Evolutionary conservation across 164 flowering plant species (phyloP).

Genomic region (Nymphaea thermarum): DNA sequence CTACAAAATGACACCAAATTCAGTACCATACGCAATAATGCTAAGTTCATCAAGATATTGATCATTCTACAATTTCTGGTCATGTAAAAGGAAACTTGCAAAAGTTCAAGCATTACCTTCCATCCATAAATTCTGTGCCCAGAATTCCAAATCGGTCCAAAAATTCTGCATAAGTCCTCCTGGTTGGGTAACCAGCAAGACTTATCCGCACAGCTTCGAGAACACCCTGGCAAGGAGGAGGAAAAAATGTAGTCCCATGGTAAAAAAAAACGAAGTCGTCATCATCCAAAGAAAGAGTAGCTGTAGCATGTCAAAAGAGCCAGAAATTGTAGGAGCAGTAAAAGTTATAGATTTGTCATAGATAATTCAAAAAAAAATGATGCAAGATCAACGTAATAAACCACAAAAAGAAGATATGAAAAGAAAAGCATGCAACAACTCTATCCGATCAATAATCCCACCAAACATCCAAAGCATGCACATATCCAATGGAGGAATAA

Average conservation of each 20-base stretch:
- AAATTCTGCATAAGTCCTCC: slow-evolving; percentile 86
- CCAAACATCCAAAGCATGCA: too few species aligned
- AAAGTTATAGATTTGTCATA: too few species aligned
- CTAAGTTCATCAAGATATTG: background rate
- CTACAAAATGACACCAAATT: too few species aligned
- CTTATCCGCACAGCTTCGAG: slow-evolving; percentile 99
- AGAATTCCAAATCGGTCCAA: slow-evolving; percentile 88
- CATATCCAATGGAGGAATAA: too few species aligned
- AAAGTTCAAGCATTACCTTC: slow-evolving; percentile 31
- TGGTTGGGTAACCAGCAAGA: slow-evolving; percentile 95
- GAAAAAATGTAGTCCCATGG: background rate
- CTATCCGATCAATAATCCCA: too few species aligned
- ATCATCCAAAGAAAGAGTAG: background rate
- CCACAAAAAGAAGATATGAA: too few species aligned
- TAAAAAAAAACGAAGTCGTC: background rate
- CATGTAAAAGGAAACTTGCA: background rate
- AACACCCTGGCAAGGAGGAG: slow-evolving; percentile 55
- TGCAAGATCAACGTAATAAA: too few species aligned
- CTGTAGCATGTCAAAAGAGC: too few species aligned
- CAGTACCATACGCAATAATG: too few species aligned
- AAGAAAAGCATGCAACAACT: too few species aligned
- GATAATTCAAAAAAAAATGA: too few species aligned
- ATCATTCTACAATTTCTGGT: background rate
- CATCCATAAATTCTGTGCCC: slow-evolving; percentile 58
- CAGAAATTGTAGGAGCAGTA: too few species aligned